These are phyloP conservation scores for Lipomyces starkeyi DNA, from an alignment of 805 yeast species.

Conservation along the genomic window DNA sequence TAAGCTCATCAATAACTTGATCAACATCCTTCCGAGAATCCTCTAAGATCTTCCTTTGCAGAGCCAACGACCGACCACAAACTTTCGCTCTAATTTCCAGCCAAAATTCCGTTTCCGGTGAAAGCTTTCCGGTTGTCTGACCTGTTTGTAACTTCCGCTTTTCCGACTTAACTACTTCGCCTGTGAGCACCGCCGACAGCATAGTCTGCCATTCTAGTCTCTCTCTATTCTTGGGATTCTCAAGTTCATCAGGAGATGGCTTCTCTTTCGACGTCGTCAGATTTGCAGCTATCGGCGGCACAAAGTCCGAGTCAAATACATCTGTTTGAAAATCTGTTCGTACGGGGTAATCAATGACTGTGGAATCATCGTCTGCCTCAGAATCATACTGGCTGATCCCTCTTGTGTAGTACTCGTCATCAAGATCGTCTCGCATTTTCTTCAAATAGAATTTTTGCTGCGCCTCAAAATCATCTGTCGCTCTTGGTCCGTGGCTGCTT, in stretches of 20 bases:
- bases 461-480: conserved; percentile 44
- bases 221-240: conserved; percentile 55
- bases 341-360: conserved; percentile 27
- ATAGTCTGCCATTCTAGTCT: conserved; percentile 95
- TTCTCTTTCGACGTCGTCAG: conserved; percentile 21
- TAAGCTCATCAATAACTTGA: conserved; percentile 69
- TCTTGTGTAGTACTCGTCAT: conserved; percentile 75
- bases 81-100: conserved; percentile 82
- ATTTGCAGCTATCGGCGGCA: conserved; percentile 18
- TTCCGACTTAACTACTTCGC: conserved; percentile 92
- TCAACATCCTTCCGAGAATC: conserved; percentile 76
- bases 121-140: conserved; percentile 53
- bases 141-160: conserved; percentile 65
- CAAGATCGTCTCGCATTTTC: conserved; percentile 63
- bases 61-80: conserved; percentile 78
- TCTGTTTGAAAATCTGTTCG: conserved; percentile 28
- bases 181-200: conserved; percentile 87
- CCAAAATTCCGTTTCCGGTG: conserved; percentile 75
- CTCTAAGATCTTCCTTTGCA: conserved; percentile 72
- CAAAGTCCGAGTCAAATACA: conserved; percentile 15
- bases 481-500: conserved; percentile 16
- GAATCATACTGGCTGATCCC: conserved; percentile 46
- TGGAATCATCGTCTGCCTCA: conserved; percentile 35
- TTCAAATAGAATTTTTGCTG: conserved; percentile 73
- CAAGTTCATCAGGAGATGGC: conserved; percentile 41